Percentiles rank a stretch among this genome's conserved stretches.
Conservation (phyloP, 495 filamentous ascomycete species). For the Niebla homalea region DNA sequence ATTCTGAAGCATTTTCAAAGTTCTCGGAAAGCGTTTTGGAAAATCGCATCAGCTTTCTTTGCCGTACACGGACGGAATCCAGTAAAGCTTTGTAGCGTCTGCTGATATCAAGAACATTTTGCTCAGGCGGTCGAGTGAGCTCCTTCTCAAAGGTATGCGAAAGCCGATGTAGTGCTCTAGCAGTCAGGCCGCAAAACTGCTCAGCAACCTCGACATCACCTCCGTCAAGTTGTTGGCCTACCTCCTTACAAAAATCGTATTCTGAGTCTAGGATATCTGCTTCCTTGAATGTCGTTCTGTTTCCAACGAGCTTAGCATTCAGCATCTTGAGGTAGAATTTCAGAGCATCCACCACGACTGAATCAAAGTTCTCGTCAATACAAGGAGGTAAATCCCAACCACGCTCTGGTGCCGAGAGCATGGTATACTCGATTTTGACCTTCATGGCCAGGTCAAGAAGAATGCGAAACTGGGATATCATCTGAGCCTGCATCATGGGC, state of each 20-base stretch:
- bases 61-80: conserved; percentile 88
- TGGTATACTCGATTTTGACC: conserved; percentile 80
- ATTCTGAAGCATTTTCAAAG: conserved; percentile 93
- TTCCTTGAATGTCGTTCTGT: conserved; percentile 98
- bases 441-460: conserved; percentile 78
- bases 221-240: conserved; percentile 74
- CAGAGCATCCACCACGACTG: conserved; percentile 86
- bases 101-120: conserved; percentile 78
- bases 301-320: conserved; percentile 91
- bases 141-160: conserved; percentile 87
- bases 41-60: conserved; percentile 77
- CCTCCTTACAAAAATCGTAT: conserved; percentile 89
- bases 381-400: conserved; percentile 94
- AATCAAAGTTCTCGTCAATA: conserved; percentile 92
- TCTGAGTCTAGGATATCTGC: conserved; percentile 95
- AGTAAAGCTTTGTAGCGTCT: conserved; percentile 90
- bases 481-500: conserved; percentile 83
- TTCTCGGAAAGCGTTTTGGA: conserved; percentile 76
- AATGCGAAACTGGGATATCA: conserved; percentile 93
- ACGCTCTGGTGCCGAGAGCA: conserved; percentile 71
- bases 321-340: conserved; percentile 96
- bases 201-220: conserved; percentile 98
- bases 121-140: conserved; percentile 65
- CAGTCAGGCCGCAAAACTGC: conserved; percentile 88
- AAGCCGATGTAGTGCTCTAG: conserved; percentile 75